Conservation (phyloP, 192 early-diverging fungal genomes). For the Entrophospora sp. region DNA sequence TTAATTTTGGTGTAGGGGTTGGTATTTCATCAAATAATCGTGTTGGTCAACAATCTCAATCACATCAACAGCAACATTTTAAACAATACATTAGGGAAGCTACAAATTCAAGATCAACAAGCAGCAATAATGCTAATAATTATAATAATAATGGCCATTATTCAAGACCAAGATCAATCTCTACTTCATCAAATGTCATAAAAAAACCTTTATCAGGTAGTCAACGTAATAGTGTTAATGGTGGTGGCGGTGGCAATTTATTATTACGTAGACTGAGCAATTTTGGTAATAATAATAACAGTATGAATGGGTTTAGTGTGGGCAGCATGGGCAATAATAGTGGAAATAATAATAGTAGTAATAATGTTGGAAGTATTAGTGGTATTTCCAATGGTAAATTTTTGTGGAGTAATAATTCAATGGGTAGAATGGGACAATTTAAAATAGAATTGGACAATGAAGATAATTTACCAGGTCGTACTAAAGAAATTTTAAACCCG, state of each 20-base stretch:
- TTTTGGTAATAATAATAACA: not conserved
- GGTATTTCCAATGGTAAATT: not conserved
- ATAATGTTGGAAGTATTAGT: not conserved
- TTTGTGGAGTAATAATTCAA: conserved; percentile 1
- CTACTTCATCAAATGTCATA: no score
- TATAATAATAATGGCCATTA: no score
- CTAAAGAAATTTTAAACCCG: not conserved
- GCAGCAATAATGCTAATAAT: no score
- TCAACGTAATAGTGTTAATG: no score
- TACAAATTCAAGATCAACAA: not conserved
- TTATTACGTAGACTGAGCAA: no score
- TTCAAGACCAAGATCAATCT: no score
- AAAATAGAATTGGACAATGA: conserved; percentile 6
- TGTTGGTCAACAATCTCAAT: not conserved
- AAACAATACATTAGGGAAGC: not conserved
- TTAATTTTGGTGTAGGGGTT: not conserved
- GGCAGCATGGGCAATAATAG: not conserved
- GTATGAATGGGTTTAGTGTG: not conserved
- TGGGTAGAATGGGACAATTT: conserved; percentile 12
- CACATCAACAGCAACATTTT: not conserved
- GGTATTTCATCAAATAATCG: not conserved
- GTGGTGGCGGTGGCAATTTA: no score
- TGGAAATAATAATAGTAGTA: no score
- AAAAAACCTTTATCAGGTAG: no score
- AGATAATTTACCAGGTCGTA: not conserved